Evolutionary conservation across 2,329 filamentous ascomycete genomes (phyloP).

Genomic region (Pseudocercospora pini-densiflorae): DNA sequence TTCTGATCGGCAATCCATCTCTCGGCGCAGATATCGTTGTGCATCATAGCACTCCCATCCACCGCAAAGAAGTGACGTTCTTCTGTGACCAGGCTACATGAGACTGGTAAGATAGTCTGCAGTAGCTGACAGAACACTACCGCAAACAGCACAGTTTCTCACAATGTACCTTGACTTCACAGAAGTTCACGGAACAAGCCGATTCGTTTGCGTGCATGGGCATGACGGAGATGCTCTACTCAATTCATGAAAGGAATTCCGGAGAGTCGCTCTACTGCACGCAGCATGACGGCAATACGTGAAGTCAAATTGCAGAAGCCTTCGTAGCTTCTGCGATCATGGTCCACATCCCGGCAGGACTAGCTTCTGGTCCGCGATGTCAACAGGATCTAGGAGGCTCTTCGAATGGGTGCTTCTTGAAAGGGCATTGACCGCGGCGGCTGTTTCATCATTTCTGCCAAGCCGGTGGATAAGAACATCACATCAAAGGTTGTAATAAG

Average conservation of each 20-base stretch:
- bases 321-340: not conserved
- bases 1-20: not conserved
- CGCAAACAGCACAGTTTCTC: not conserved
- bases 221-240: not conserved
- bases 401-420: not conserved
- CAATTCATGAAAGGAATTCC: not conserved
- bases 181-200: not conserved
- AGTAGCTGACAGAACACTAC: not conserved
- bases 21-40: not conserved
- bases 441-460: not conserved
- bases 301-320: not conserved
- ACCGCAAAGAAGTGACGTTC: not conserved
- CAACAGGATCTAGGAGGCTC: not conserved
- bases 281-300: not conserved
- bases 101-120: not conserved
- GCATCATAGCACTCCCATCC: not conserved
- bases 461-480: not conserved
- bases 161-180: not conserved
- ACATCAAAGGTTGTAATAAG: not conserved
- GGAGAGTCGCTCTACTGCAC: not conserved
- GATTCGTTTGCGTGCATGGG: not conserved
- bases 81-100: not conserved
- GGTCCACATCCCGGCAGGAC: not conserved
- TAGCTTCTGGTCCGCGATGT: not conserved
- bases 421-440: not conserved